phyloP scores from a whole-genome alignment of 1,284 basidiomycete species.

The Pascua guehoae region DNA sequence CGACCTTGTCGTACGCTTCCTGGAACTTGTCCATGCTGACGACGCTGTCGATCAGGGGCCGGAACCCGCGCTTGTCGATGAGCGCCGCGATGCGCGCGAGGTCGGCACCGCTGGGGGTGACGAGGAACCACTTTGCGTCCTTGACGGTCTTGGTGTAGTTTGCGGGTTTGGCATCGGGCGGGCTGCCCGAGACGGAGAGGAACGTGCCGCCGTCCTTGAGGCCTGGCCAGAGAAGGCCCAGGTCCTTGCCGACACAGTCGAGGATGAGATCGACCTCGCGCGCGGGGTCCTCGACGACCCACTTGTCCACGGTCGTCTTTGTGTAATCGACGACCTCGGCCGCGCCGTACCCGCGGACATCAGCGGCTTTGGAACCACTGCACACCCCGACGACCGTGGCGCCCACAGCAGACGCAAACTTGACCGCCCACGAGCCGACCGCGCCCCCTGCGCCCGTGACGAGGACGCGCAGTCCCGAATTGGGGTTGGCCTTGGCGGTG shows the following conservation, averaged over 20 bases:
- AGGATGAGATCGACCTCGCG: conserved; percentile 9
- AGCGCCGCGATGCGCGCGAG: conserved; percentile 7
- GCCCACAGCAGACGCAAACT: conserved; percentile 4
- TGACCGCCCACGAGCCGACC: conserved; percentile 12
- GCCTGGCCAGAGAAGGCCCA: conserved; percentile 5
- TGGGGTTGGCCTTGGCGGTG: background rate
- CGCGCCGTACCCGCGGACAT: conserved; percentile 3
- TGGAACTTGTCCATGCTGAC: conserved; percentile 6
- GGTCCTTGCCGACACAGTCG: conserved; percentile 11
- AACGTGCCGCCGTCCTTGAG: conserved; percentile 9
- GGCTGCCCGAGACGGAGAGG: conserved; percentile 10
- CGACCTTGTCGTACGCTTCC: conserved; percentile 13
- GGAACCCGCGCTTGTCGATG: conserved; percentile 4
- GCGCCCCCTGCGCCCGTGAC: conserved; percentile 8
- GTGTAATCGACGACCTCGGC: conserved; percentile 10
- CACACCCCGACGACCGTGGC: conserved; percentile 3
- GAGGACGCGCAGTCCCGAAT: conserved; percentile 4
- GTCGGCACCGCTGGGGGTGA: conserved; percentile 13
- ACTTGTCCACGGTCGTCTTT: background rate
- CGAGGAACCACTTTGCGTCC: conserved; percentile 16
- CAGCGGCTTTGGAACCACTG: background rate
- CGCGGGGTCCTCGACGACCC: background rate
- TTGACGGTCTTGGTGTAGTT: background rate
- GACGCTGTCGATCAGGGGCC: conserved; percentile 16
- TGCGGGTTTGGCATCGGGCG: conserved; percentile 2